Evolutionary conservation across 2,329 filamentous ascomycete genomes (phyloP), one percentile per base, ranked within the genome.

Genomic region (Pseudovirgaria hyperparasitica): DNA sequence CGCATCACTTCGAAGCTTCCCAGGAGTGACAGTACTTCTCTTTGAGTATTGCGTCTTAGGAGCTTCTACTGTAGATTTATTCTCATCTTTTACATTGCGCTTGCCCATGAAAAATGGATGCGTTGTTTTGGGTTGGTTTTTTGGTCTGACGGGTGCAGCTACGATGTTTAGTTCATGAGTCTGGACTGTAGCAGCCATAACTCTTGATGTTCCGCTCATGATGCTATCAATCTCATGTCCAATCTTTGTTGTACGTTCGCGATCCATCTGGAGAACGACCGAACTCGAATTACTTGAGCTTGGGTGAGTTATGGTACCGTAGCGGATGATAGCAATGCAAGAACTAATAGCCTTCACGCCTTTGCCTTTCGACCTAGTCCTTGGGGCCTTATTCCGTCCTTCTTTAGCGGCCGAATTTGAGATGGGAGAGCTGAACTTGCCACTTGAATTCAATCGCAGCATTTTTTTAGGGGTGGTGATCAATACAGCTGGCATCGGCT

Each of bases 81-180:
- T 23, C 5, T 41, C 38, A 14, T 43, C 34, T 26, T 41, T 43
- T 21, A 39, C 30, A 3, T 23, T 48, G 5, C 59, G 13, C 38
- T 74, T 79, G 5, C 67, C 70, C 10, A 65, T 45, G 42, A 85
- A 85, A 44, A 85, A 81, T 0, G 79, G 78, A 51, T 85, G 75
- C 0, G 70, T 67, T 2, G 35, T 12, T 31, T 32, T 7, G 25
- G 25, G 21, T 36, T 23, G 29, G 36, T 42, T 30, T 35, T 51
- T 38, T 23, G 22, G n/a, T n/a, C n/a, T n/a, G n/a, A n/a, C n/a
- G n/a, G n/a, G 21, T n/a, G n/a, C 15, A 23, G 4, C n/a, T 8
- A 13, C 8, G 11, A 22, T 23, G 9, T 16, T 6, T 9, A 19
- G 12, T 9, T 6, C 14, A n/a, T 25, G 32, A 22, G 36, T 39